Evolutionary conservation across 441 rosid genomes (phyloP), one percentile per base, ranked within the genome.

Genomic region (Isatis lusitanica): DNA sequence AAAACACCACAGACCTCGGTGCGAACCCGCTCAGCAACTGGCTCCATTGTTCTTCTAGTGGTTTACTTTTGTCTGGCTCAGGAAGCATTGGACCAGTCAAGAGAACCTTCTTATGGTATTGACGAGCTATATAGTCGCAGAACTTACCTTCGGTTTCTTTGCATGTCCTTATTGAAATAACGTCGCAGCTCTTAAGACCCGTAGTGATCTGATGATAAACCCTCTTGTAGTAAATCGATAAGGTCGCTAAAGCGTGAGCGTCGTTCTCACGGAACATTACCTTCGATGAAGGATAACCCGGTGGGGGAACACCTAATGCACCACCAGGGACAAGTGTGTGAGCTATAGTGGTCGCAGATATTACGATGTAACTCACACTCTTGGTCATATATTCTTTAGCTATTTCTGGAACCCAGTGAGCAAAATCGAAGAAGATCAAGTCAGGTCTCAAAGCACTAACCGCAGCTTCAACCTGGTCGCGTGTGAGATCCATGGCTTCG

Each of bases 331-430:
- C 82, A 1, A 85, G 70, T 6, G 81, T 79, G 1, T 80, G 76
- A 5, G 92, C 90, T 2, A 88, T 70, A 17, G 84, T 64, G 0
- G 90, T 82, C 0, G 92, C 92, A 0, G 75, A 76, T 7, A 87
- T 79, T 0, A 81, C 85, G n/a, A 12, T 63, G 70, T 69, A 85
- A 26, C 80, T 78, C 28, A 90, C 75, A 28, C 82, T 74, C 74
- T n/a, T n/a, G 26, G 3, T n/a, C n/a, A n/a, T n/a, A n/a, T n/a
- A n/a, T n/a, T n/a, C n/a, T n/a, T n/a, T n/a, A n/a, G n/a, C n/a
- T n/a, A n/a, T n/a, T n/a, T n/a, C n/a, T n/a, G 92, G 85, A 17
- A 88, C 44, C 94, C 94, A 88, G 31, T 87, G 71, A 16, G 92
- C 85, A 38, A 24, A 1, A 70, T 88, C 91, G 38, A 76, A 88